Evolutionary conservation across 305 asterid genomes (phyloP), one percentile per base, ranked within the genome.

Genomic region (Fraxinus platypoda): DNA sequence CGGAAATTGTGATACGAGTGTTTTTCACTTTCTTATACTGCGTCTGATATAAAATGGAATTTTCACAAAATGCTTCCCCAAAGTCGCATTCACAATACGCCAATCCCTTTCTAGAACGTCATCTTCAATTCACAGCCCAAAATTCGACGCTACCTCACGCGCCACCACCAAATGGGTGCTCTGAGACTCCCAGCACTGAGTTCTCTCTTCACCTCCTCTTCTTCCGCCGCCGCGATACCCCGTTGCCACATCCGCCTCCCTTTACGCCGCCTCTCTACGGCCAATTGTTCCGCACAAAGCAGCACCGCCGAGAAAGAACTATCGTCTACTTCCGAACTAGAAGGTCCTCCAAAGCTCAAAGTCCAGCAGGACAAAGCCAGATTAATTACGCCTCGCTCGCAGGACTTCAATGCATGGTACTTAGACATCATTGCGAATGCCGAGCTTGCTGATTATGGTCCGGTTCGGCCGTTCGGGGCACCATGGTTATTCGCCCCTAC

Each of bases 401-500:
- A 91, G 93, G 98, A 97, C 86, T 97, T 97, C 90, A 97, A 88
- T 59, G 99, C 99, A 70, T 97, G 99, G 99, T 97, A 97, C 82
- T 85, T 94, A 38, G 98, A 97, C 80, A 85, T 97, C 81, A 92
- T 94, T 76, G 95, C 98, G 19, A 91, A 91, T 84, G 98, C 99
- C 12, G 99, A 94, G 91, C 91, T 94, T 25, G 97, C 98, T 71
- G 99, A 97, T 87, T 97, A 97, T 49, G 99, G 99, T 28, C 98
- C 98, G 1, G 98, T 97, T 83, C 95, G 99, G n/a, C 98, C 1
- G 98, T 97, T 83, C 95, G 99, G n/a, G 98, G 98, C 46, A 94
- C 99, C 54, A 97, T 94, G 99, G 99, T 97, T 83, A 97, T 97
- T 85, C 94, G 98, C n/a, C 98, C 99, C 75, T 97, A 97, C 62